Evolutionary conservation across 2,329 filamentous ascomycete genomes (phyloP).

Genomic region (Penicillium digitatum): DNA sequence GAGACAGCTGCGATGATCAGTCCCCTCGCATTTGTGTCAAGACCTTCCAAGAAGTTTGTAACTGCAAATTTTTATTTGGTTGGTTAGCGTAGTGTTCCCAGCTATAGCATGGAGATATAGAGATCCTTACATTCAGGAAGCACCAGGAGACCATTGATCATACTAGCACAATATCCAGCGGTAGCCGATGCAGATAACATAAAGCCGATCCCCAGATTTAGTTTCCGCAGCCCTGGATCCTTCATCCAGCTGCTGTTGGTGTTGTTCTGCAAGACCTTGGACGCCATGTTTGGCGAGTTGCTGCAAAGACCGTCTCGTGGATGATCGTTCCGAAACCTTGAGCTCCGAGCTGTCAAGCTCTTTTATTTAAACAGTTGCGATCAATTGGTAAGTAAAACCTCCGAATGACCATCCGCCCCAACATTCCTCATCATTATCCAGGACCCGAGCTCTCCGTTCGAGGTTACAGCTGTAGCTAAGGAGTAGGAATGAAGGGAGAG

Average conservation of each 20-base stretch:
- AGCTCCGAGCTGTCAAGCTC: constrained; percentile 8
- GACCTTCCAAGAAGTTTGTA: constrained; percentile 10
- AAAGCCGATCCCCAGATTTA: constrained; percentile 23
- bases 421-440: constrained; percentile 6
- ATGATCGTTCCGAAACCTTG: not conserved
- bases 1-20: constrained; percentile 25
- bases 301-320: not conserved
- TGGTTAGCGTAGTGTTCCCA: not conserved
- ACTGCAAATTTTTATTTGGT: constrained; percentile 9
- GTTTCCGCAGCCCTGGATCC: constrained; percentile 16
- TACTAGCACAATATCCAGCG: constrained; percentile 24
- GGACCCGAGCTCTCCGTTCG: not conserved
- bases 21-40: constrained; percentile 16
- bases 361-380: constrained; percentile 7
- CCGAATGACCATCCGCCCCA: constrained; percentile 2
- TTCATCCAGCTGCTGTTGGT: constrained; percentile 9
- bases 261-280: constrained; percentile 9
- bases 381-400: constrained; percentile 6
- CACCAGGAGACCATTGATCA: constrained; percentile 24
- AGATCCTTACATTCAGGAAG: constrained; percentile 21
- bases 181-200: constrained; percentile 26
- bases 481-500: constrained; percentile 9
- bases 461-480: constrained; percentile 13
- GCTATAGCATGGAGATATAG: not conserved
- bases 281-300: constrained; percentile 3